Evolutionary conservation across 2,329 filamentous ascomycete genomes (phyloP).

Genomic region (Monosporascus sp.): DNA sequence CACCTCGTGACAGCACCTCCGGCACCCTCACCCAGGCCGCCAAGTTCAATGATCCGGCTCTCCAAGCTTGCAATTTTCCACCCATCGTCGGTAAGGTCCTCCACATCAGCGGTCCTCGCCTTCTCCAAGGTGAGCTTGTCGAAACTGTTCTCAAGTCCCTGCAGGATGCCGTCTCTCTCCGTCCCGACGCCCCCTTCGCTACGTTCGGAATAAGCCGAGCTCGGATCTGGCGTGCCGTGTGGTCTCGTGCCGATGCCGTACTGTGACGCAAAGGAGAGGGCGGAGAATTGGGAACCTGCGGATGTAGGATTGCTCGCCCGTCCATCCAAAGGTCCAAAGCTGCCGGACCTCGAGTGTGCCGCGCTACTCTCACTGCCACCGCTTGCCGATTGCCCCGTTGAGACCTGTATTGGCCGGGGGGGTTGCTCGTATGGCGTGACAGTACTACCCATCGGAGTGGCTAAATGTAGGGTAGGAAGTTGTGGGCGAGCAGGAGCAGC

Average conservation of each 20-base stretch:
- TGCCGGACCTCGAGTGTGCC: conserved; percentile 76
- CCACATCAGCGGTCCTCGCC: conserved; percentile 79
- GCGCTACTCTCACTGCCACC: conserved; percentile 76
- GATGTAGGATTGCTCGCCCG: conserved; percentile 76
- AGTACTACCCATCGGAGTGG: conserved; percentile 81
- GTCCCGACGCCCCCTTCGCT: conserved; percentile 71
- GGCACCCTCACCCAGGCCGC: conserved; percentile 87
- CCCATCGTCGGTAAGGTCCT: conserved; percentile 89
- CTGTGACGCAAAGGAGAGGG: conserved; percentile 71
- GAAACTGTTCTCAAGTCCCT: conserved; percentile 65
- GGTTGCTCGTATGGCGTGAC: conserved; percentile 65
- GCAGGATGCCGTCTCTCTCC: conserved; percentile 78
- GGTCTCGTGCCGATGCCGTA: conserved; percentile 63
- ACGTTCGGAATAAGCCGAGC: conserved; percentile 75
- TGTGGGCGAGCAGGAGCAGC: conserved; percentile 49
- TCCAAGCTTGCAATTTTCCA: conserved; percentile 92
- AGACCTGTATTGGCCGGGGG: conserved; percentile 46
- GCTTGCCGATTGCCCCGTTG: conserved; percentile 61
- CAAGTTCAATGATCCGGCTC: conserved; percentile 80
- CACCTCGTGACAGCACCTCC: conserved; percentile 93
- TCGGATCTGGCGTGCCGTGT: conserved; percentile 72
- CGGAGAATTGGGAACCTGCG: conserved; percentile 81
- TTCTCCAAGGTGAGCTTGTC: conserved; percentile 79
- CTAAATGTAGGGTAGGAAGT: conserved; percentile 75
- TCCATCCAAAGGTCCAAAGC: conserved; percentile 72